Evolutionary conservation across 2,329 filamentous ascomycete species (phyloP).

Genomic region (Fusarium sp.): DNA sequence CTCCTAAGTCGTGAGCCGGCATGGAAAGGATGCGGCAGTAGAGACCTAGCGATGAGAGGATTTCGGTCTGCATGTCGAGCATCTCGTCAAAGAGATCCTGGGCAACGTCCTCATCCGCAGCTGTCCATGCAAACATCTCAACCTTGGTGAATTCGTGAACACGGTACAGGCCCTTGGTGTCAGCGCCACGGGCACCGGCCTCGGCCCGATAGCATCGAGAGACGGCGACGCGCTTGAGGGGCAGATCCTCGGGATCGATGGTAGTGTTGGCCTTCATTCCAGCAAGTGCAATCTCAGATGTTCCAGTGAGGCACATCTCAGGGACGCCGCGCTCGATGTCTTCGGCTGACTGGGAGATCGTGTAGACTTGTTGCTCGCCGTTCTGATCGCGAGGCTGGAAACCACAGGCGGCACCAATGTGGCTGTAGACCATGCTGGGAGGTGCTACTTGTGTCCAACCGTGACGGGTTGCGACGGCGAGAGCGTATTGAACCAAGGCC

Average conservation of each 20-base stretch:
- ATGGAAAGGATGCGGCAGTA: slow-evolving; percentile 93
- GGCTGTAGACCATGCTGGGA: slow-evolving; percentile 90
- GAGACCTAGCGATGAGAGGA: slow-evolving; percentile 80
- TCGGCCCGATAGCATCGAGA: slow-evolving; percentile 97
- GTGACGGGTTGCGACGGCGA: slow-evolving; percentile 75
- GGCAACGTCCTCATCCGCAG: slow-evolving; percentile 63
- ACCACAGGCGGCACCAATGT: slow-evolving; percentile 90
- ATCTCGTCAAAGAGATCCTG: slow-evolving; percentile 83
- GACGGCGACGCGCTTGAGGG: slow-evolving; percentile 82
- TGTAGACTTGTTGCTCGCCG: slow-evolving; percentile 93
- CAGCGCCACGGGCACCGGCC: slow-evolving; percentile 87
- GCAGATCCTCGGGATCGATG: slow-evolving; percentile 74
- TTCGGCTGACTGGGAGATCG: slow-evolving; percentile 73
- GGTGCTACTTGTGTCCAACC: slow-evolving; percentile 87
- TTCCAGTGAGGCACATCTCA: slow-evolving; percentile 82
- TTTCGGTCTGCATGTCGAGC: slow-evolving; percentile 86
- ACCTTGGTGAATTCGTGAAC: slow-evolving; percentile 99
- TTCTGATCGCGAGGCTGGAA: slow-evolving; percentile 93
- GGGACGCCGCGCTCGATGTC: slow-evolving; percentile 74
- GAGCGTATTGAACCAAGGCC: slow-evolving; percentile 87
- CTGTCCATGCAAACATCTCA: slow-evolving; percentile 94
- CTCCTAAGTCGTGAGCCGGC: slow-evolving; percentile 89
- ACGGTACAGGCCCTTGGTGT: slow-evolving; percentile 94
- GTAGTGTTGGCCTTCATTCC: slow-evolving; percentile 85
- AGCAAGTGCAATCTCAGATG: slow-evolving; percentile 94